phyloP scores from a whole-genome alignment of 495 filamentous ascomycete species.

The Penicillium bovifimosum region DNA sequence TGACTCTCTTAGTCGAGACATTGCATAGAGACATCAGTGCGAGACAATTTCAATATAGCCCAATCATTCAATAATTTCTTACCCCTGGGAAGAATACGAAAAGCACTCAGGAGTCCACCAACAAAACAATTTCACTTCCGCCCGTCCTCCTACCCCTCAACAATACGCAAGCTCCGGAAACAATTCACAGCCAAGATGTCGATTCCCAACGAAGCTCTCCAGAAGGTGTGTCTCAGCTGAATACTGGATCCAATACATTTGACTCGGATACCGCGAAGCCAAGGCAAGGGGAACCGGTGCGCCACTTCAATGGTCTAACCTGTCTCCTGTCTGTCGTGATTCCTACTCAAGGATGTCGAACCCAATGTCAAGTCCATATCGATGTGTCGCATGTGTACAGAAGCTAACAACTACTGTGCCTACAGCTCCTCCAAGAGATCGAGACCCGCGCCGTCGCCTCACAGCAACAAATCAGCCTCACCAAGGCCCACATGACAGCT shows the following conservation, averaged over 20 bases:
- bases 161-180: slow-evolving; percentile 1
- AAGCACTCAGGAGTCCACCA: background rate
- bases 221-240: slow-evolving; percentile 61
- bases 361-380: background rate
- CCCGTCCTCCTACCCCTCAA: slow-evolving; percentile 8
- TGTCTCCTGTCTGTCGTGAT: background rate
- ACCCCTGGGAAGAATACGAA: background rate
- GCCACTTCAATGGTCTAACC: slow-evolving; percentile 1
- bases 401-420: slow-evolving; percentile 10
- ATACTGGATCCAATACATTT: background rate
- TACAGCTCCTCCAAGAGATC: slow-evolving; percentile 86
- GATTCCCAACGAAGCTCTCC: slow-evolving; percentile 89
- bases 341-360: background rate
- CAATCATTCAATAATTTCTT: background rate
- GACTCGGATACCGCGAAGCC: background rate
- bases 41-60: background rate
- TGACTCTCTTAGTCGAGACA: background rate
- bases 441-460: slow-evolving; percentile 80
- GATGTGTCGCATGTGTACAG: background rate
- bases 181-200: slow-evolving; percentile 59
- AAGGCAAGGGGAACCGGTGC: background rate
- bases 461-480: slow-evolving; percentile 86
- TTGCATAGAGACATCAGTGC: background rate
- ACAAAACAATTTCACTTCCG: background rate
- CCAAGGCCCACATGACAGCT: slow-evolving; percentile 74